A percentile compares a stretch with the other conserved stretches of the same genome.
phyloP scores from a whole-genome alignment of 768 basidiomycete genomes.

The Amanita rimosa region DNA sequence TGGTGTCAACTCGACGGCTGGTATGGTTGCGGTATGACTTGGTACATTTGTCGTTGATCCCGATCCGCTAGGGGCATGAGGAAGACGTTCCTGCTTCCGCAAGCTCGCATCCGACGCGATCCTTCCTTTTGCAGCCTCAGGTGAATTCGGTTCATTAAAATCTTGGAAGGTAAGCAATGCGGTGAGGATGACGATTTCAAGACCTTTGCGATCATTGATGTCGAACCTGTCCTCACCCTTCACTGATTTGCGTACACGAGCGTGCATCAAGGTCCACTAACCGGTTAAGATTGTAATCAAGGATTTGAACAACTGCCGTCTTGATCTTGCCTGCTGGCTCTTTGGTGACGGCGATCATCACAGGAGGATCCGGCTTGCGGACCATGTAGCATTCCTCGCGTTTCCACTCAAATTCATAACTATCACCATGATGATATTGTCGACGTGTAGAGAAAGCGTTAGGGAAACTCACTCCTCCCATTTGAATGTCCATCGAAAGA shows the following conservation, averaged over 20 bases:
- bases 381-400: constrained; percentile 75
- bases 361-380: constrained; percentile 80
- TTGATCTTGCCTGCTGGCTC: constrained; percentile 59
- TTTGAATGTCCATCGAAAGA: constrained; percentile 68
- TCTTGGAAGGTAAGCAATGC: constrained; percentile 74
- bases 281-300: constrained; percentile 83
- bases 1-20: constrained; percentile 19
- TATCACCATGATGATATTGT: constrained; percentile 16
- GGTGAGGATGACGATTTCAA: constrained; percentile 73
- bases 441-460: background rate
- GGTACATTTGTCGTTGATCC: background rate
- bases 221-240: constrained; percentile 48
- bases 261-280: constrained; percentile 14
- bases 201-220: constrained; percentile 73
- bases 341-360: constrained; percentile 73
- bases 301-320: constrained; percentile 57
- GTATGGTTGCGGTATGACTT: background rate
- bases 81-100: no score
- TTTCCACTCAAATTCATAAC: constrained; percentile 82
- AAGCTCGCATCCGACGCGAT: background rate
- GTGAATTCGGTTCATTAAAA: constrained; percentile 26
- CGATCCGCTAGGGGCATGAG: background rate
- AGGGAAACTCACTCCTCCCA: constrained; percentile 70
- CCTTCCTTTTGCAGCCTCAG: background rate
- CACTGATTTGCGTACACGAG: background rate